Conservation (phyloP, 768 basidiomycete species). For the Lactarius akahatsu region DNA sequence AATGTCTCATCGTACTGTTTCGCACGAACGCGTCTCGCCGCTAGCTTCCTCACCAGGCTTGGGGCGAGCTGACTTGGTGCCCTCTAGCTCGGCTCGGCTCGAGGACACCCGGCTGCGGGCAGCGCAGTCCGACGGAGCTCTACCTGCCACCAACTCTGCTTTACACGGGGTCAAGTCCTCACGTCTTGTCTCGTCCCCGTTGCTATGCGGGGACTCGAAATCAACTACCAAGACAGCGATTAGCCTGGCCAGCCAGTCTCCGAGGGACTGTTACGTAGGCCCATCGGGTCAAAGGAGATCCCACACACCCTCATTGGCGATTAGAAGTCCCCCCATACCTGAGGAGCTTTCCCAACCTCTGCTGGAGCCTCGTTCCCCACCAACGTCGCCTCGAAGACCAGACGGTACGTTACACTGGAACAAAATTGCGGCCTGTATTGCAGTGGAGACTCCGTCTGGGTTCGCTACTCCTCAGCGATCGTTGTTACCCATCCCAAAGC, state of each 20-base stretch:
- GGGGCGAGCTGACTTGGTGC: not conserved
- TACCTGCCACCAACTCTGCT: not conserved
- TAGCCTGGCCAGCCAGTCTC: not conserved
- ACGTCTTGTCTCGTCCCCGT: not conserved
- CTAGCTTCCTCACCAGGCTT: not conserved
- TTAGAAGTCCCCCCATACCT: not conserved
- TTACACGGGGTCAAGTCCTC: not conserved
- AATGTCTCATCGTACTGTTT: not conserved
- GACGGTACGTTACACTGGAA: too few species aligned
- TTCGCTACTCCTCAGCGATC: constrained; percentile 6
- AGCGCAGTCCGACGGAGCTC: not conserved
- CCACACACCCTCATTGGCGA: not conserved
- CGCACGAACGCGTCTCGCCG: not conserved
- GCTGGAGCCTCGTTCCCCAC: too few species aligned
- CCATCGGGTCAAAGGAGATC: not conserved
- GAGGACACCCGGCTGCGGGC: not conserved
- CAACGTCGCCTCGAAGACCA: too few species aligned
- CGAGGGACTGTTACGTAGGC: not conserved
- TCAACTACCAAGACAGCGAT: not conserved
- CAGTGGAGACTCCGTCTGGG: not conserved
- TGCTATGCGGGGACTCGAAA: not conserved
- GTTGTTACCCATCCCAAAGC: not conserved
- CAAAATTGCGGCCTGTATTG: too few species aligned
- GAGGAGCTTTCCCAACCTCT: too few species aligned
- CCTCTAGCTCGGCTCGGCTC: not conserved